Conservation (phyloP, 805 yeast species). For the Middelhovenomyces tepae region DNA sequence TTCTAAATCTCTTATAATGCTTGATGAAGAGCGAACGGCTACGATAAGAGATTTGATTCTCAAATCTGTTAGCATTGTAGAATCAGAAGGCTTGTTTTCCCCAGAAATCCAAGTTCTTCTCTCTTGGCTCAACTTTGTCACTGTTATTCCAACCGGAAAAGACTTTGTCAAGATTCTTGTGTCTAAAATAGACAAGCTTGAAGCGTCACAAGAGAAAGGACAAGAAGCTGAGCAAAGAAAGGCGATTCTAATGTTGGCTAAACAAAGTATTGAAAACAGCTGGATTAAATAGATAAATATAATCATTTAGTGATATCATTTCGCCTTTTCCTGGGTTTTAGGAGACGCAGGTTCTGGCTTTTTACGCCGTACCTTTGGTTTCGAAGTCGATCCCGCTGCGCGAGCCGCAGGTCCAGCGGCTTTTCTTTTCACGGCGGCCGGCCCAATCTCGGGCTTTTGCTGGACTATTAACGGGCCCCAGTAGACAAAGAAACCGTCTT, state of each 20-base stretch:
- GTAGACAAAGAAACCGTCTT: slow-evolving; percentile 92
- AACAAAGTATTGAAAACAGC: slow-evolving; percentile 11
- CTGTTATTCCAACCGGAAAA: slow-evolving; percentile 30
- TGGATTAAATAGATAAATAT: too few species aligned
- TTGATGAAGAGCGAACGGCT: slow-evolving; percentile 35
- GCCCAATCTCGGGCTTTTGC: slow-evolving; percentile 35
- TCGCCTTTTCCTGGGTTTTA: slow-evolving; percentile 5
- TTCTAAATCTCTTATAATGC: slow-evolving; percentile 31
- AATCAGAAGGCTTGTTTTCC: slow-evolving; percentile 22
- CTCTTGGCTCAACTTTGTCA: slow-evolving; percentile 49
- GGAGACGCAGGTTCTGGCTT: slow-evolving; percentile 1
- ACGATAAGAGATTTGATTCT: slow-evolving; percentile 36
- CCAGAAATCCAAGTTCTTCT: slow-evolving; percentile 43
- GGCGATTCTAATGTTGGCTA: slow-evolving; percentile 9
- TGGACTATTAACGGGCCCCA: slow-evolving; percentile 75
- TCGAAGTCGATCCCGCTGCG: slow-evolving; percentile 3
- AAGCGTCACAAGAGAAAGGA: slow-evolving; percentile 1
- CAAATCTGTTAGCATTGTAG: slow-evolving; percentile 15
- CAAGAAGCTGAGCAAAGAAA: slow-evolving; percentile 5
- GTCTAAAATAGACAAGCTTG: slow-evolving; percentile 22
- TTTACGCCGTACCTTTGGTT: slow-evolving; percentile 3
- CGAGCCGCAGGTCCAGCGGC: slow-evolving; percentile 6
- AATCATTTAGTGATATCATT: too few species aligned
- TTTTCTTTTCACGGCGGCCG: slow-evolving; percentile 30
- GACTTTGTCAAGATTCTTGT: slow-evolving; percentile 26